phyloP scores from a whole-genome alignment of 768 basidiomycete genomes.

The Rhizopogon sp. region DNA sequence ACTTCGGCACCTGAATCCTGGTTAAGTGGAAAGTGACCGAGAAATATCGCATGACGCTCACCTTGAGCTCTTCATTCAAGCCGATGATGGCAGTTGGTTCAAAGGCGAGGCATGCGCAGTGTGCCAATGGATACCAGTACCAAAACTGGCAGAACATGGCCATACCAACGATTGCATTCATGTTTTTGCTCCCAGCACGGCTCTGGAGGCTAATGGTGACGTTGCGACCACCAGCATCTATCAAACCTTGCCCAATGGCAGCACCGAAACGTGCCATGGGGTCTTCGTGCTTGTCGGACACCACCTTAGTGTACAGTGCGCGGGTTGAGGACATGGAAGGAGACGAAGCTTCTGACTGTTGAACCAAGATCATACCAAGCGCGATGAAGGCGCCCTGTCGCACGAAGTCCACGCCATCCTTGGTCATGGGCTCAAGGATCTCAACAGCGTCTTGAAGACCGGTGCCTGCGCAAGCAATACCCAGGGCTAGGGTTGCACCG shows the following conservation, averaged over 20 bases:
- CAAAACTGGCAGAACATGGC: slow-evolving; percentile 98
- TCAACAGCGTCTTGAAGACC: slow-evolving; percentile 90
- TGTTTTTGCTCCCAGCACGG: slow-evolving; percentile 88
- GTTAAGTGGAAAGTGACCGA: slow-evolving; percentile 1
- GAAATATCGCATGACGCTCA: neutral
- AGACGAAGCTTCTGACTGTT: slow-evolving; percentile 89
- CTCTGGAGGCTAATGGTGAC: slow-evolving; percentile 93
- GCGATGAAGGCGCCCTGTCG: slow-evolving; percentile 96
- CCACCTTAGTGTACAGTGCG: slow-evolving; percentile 82
- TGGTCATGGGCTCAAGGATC: slow-evolving; percentile 96
- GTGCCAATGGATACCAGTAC: slow-evolving; percentile 99
- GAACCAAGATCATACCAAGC: slow-evolving; percentile 93
- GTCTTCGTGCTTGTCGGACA: slow-evolving; percentile 96
- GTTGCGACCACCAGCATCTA: slow-evolving; percentile 96
- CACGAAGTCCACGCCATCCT: slow-evolving; percentile 97
- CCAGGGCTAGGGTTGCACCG: slow-evolving; percentile 92
- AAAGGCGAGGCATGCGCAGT: slow-evolving; percentile 89
- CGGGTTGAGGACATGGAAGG: slow-evolving; percentile 78
- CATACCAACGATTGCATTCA: slow-evolving; percentile 96
- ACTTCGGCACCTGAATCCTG: slow-evolving; percentile 74
- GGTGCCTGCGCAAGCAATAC: slow-evolving; percentile 96
- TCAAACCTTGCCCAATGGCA: slow-evolving; percentile 91
- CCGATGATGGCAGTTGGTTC: slow-evolving; percentile 95
- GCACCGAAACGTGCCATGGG: slow-evolving; percentile 98
- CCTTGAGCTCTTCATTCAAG: slow-evolving; percentile 80